Conservation (phyloP, 2,329 filamentous ascomycete species). For the Colletotrichum gigasporum region DNA sequence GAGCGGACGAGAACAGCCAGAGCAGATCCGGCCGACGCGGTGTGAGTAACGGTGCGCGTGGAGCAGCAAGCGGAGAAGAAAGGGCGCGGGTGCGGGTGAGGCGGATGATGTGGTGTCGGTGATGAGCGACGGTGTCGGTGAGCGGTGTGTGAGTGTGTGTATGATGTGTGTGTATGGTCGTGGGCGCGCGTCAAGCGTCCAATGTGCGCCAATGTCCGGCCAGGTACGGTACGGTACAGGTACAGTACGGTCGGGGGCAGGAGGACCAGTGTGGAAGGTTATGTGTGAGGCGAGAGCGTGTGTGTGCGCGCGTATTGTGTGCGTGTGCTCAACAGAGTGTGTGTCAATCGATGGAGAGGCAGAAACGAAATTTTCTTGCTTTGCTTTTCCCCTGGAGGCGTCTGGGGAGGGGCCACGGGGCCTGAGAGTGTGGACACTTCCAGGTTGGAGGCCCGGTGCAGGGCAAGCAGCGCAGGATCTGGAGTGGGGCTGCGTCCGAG, state of each 20-base stretch:
- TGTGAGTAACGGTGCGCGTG: conserved; percentile 21
- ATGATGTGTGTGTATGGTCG: neutral
- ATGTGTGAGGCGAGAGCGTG: neutral
- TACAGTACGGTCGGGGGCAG: neutral
- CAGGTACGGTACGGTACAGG: neutral
- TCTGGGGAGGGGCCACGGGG: conserved; percentile 13
- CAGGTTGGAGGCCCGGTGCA: no score
- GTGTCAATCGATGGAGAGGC: conserved; percentile 16
- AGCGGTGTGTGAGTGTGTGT: conserved; percentile 1
- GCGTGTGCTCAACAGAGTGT: conserved; percentile 7
- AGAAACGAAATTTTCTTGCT: conserved; percentile 18
- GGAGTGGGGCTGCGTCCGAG: conserved; percentile 6
- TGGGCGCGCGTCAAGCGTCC: neutral
- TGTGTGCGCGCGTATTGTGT: neutral
- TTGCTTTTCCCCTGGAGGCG: conserved; percentile 6
- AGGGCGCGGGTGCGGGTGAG: neutral
- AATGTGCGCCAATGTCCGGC: no score
- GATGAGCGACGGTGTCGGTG: neutral
- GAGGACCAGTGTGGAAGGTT: neutral
- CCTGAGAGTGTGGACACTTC: conserved; percentile 11
- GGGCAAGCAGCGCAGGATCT: conserved; percentile 2
- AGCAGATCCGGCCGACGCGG: conserved; percentile 9
- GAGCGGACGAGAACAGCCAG: conserved; percentile 8
- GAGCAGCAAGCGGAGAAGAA: conserved; percentile 23
- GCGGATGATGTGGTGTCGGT: neutral